Base-by-base conservation (phyloP, 2,329 filamentous ascomycete species). In the Trichoderma harzianum region DNA sequence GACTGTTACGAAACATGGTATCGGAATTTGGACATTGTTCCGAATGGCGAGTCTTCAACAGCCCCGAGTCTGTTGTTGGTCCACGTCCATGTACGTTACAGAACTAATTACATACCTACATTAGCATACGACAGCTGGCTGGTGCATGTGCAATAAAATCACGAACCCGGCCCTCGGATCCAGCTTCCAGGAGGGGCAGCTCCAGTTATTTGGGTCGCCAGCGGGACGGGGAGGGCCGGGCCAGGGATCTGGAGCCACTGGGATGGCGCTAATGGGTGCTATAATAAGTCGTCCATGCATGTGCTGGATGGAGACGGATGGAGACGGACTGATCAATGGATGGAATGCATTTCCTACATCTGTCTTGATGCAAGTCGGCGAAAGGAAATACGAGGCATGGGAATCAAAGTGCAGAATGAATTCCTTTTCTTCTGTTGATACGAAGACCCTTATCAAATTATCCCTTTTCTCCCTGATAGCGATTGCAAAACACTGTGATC, bases 181-280 rank as follows among this genome's bases (percentile, higher is more conserved):
- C 21, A 67, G 47, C 65, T 58, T 43, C 24, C 65, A 58, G 24
- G 63, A 36, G 43, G 63, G 62, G 62, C 62, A 53, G 62, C 62
- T 53, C 62, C 43, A 65, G 18, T 24, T 65, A 21, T 28, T 28
- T 39, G 65, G 21, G 28, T 39, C 64, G 64, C 51, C 28, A 61
- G 66, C 55, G 28, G 65, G 28, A 57, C 66, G 53, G 66, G 36
- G 34, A 63, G 68, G 60, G 43, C 67, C 68, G 68, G 43, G 60
- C 68, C 60, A 62, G 60, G 58, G 21, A 53, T 55, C n/a, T 14
- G 18, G 57, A 28, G n/a, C 28, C 57, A 30, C 55, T 34, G 32
- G n/a, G 43, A 55, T 14, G 43, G 43, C 36, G 55, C 39, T 61
- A 43, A 53, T 53, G 21, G 32, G 32, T 21, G 57, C 28, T 30